Base-by-base conservation (phyloP, 352 stramenopile genomes). In the Phytophthora palmivora region DNA sequence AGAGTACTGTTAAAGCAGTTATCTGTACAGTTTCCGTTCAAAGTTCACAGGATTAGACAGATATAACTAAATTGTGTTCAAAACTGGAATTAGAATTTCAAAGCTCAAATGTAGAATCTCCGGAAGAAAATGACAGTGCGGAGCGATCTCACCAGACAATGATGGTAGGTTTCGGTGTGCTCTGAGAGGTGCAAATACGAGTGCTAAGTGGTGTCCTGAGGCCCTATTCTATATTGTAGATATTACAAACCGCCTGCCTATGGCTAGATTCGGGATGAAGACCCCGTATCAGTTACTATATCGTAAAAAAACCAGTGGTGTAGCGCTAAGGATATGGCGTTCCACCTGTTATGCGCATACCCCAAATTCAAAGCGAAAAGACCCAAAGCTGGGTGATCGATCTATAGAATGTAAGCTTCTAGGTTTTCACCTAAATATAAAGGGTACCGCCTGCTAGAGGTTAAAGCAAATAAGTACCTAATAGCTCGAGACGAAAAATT, bases 401-500 rank as follows among this genome's bases (percentile, higher is more conserved):
- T 2, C 52, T 16, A 21, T 52, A 22, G 52, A 60, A 11, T 60
- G 39, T 28, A 63, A 49, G 19, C 14, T 45, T 6, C 38, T 63
- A 37, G 54, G 28, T 2, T 12, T 51, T 9, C 16, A 22, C 10
- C 15, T 18, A 51, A 24, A 19, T 62, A 47, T 21, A 62, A 54
- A 47, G 19, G 53, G n/a, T 62, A 62, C n/a, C 22, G 53, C 4
- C 22, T 62, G 6, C 34, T 65, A 10, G 57, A 32, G 28, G 12
- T 37, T 12, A 63, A 57, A 22, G 39, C 15, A 22, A 52, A 51
- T 24, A 36, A 55, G n/a, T n/a, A n/a, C n/a, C n/a, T n/a, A n/a
- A n/a, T n/a, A n/a, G n/a, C n/a, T n/a, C n/a, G n/a, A n/a, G n/a
- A n/a, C n/a, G n/a, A n/a, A n/a, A n/a, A n/a, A n/a, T n/a, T n/a